Conservation (phyloP, 2,329 filamentous ascomycete species). For the Colletotrichum acutatum region DNA sequence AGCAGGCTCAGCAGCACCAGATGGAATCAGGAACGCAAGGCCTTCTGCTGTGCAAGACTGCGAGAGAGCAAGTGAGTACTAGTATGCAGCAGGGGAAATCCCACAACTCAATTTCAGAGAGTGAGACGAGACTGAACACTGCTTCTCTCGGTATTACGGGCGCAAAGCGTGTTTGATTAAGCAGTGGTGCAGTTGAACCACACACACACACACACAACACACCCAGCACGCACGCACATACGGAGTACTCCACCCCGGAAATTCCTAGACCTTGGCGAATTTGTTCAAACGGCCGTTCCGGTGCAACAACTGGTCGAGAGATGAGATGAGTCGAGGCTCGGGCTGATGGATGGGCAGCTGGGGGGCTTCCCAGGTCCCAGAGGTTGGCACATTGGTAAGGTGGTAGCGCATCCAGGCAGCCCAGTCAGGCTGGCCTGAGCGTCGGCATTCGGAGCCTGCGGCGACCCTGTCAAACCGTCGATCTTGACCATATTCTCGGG, state of each 20-base stretch:
- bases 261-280: background rate
- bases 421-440: background rate
- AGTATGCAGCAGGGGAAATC: background rate
- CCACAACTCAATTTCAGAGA: background rate
- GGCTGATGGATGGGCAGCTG: background rate
- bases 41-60: background rate
- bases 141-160: background rate
- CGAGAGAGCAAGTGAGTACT: too few relatives aligned
- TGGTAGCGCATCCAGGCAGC: background rate
- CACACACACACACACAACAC: too few relatives aligned
- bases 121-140: background rate
- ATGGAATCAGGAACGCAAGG: background rate
- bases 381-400: background rate
- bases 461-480: background rate
- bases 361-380: background rate
- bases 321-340: background rate
- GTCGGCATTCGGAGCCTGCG: background rate
- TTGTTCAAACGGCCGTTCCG: background rate
- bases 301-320: background rate
- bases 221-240: too few relatives aligned
- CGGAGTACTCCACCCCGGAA: too few relatives aligned
- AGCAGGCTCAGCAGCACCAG: background rate
- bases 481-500: constrained; percentile 1
- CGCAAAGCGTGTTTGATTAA: background rate
- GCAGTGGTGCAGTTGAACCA: background rate